Evolutionary conservation across 1,284 basidiomycete species (phyloP), one percentile per base, ranked within the genome.

Genomic region (Peniophora sp.): DNA sequence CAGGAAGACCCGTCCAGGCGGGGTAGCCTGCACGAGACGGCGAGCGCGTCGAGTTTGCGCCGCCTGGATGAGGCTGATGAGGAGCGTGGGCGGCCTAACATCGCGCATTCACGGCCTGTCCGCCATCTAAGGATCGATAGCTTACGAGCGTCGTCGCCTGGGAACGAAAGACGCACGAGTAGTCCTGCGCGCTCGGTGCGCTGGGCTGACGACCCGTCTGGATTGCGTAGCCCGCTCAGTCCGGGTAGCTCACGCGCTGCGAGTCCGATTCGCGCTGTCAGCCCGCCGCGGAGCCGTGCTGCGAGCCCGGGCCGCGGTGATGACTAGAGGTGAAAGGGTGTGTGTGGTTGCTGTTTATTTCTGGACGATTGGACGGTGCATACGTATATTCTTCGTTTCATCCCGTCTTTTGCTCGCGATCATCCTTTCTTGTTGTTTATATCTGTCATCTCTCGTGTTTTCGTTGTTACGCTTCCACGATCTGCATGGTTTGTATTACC

Each of bases 181-280:
- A 54, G 52, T 1, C 53, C 53, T 9, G 41, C 22, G 14, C 53
- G 53, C 43, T 54, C 53, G 10, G 24, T 54, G 43, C 52, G 53
- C 24, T 54, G 52, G 52, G 53, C 52, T 3, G 53, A 54, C 9
- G 39, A 41, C 27, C 27, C 27, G 6, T 6, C 5, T 12, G 27
- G 27, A 32, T 12, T 32, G 12, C 27, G 27, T 12, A 32, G 27
- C 12, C 27, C 27, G 27, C 27, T 32, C 6, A 32, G 27, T 12
- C 27, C 27, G 12, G 27, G 27, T 32, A 32, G 27, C 27, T 32
- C 27, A 6, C 24, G 47, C 51, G 52, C n/a, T 43, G 9, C 52
- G 24, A 17, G 22, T 50, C n/a, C 37, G 39, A 18, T 53, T 47
- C 6, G 46, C 27, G 27, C 27, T 5, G 27, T 32, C 27, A 32